phyloP scores from a whole-genome alignment of 208 protist genomes.

The Crithidia sp. region DNA sequence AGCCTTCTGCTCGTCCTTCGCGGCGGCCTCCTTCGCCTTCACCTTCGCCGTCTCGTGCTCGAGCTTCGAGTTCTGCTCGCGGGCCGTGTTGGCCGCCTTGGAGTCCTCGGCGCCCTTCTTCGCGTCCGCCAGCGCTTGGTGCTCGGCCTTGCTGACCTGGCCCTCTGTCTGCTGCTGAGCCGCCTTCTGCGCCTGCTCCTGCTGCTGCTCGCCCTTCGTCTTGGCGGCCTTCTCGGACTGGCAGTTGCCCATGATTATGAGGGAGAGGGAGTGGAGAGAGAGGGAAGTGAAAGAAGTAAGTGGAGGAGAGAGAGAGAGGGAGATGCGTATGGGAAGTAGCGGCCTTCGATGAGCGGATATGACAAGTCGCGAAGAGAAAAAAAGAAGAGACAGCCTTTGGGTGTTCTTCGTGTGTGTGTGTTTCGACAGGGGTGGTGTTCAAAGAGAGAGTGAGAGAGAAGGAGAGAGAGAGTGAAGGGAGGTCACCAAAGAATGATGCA shows the following conservation, averaged over 20 bases:
- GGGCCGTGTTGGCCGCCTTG: slow-evolving; percentile 18
- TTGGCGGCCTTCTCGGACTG: slow-evolving; percentile 9
- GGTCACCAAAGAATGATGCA: no score
- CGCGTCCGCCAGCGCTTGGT: slow-evolving; percentile 1
- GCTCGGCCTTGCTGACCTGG: slow-evolving; percentile 16
- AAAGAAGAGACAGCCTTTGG: background rate
- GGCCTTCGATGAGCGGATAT: no score
- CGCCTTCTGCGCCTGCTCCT: background rate
- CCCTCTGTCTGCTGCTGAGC: slow-evolving; percentile 6
- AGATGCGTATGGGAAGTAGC: no score
- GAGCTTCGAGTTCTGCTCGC: slow-evolving; percentile 5
- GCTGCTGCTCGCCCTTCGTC: slow-evolving; percentile 10
- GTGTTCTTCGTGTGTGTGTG: background rate
- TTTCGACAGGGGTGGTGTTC: no score
- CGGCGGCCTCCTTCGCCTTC: background rate
- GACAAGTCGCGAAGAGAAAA: background rate
- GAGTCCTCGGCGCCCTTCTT: slow-evolving; percentile 9
- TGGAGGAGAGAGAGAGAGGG: no score
- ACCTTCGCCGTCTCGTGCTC: slow-evolving; percentile 2
- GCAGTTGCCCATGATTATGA: slow-evolving; percentile 27
- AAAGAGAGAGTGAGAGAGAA: no score
- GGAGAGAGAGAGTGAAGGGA: no score
- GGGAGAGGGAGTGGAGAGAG: background rate
- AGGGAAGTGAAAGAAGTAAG: slow-evolving; percentile 4
- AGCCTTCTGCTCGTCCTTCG: slow-evolving; percentile 1